Conservation (phyloP, 805 yeast species). For the Cyberlindnera galapagoensis region DNA sequence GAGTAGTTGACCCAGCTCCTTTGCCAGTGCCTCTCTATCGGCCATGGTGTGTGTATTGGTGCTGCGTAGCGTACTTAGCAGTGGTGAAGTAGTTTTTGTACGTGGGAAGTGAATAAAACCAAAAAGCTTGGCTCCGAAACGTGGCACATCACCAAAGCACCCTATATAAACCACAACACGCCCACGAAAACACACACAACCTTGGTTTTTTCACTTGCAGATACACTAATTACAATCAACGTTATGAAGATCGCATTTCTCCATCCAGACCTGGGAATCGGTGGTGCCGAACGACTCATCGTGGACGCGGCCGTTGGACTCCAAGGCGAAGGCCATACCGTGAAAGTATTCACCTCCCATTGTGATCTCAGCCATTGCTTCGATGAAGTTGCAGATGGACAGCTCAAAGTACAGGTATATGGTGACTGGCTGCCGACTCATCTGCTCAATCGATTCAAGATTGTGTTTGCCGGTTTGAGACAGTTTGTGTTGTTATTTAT, state of each 20-base stretch:
- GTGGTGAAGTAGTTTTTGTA: too few species aligned
- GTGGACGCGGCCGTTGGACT: constrained; percentile 93
- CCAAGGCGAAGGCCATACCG: constrained; percentile 56
- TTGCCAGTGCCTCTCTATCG: constrained; percentile 6
- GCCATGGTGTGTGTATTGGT: not conserved
- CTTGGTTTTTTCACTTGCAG: too few species aligned
- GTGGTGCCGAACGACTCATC: constrained; percentile 96
- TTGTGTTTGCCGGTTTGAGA: constrained; percentile 76
- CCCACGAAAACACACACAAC: constrained; percentile 1
- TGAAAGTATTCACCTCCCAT: constrained; percentile 79
- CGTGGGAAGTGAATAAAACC: too few species aligned
- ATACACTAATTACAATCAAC: too few species aligned
- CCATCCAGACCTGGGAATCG: constrained; percentile 96
- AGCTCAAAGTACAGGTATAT: constrained; percentile 56
- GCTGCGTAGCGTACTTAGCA: too few species aligned
- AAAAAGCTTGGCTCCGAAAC: too few species aligned
- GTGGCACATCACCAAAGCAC: too few species aligned
- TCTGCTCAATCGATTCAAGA: constrained; percentile 60
- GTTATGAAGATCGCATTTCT: constrained; percentile 66
- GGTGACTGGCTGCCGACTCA: constrained; percentile 84
- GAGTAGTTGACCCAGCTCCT: constrained; percentile 29
- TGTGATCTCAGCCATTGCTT: constrained; percentile 85
- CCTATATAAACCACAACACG: too few species aligned
- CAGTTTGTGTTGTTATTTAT: constrained; percentile 61
- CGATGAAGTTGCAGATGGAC: constrained; percentile 69